Base-by-base conservation (phyloP, 495 filamentous ascomycete genomes). In the Aspergillus bertholletiae region DNA sequence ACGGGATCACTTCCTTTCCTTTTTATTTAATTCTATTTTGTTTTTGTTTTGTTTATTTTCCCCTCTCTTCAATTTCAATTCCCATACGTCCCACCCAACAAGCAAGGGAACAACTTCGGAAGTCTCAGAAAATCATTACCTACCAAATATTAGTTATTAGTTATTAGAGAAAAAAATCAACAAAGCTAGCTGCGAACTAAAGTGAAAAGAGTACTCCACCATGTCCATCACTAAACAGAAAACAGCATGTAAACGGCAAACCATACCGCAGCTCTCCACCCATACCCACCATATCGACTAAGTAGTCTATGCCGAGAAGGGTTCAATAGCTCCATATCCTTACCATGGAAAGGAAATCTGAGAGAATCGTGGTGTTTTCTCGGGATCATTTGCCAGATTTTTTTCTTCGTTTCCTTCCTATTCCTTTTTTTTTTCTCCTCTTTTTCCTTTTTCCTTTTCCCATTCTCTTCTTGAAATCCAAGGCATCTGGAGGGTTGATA, bases 241-340 rank as follows among this genome's bases (percentile, higher is more conserved):
- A 34, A 20, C 15, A 40, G 37, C 13, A 40, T 40, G 37, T 40
- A 18, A 40, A 40, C 15, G 15, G 18, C 18, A 40, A 17, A 32
- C 6, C n/a, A n/a, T n/a, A n/a, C n/a, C n/a, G 15, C 37, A 40
- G 13, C n/a, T 18, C n/a, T 40, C 37, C 37, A 40, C 37, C 2
- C 17, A 17, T 40, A 40, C 26, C 46, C 35, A 20, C 37, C 17
- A 9, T 30, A n/a, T n/a, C n/a, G n/a, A n/a, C n/a, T n/a, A n/a
- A n/a, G n/a, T n/a, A n/a, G n/a, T 30, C 37, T 18, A 18, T 43
- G 26, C 21, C 39, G 37, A 12, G 24, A 43, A 30, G 39, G 18
- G 50, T 53, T 53, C 37, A 40, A 35, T 52, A 49, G 28, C 30
- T 34, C 26, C 28, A 22, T 21, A 30, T n/a, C 18, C 3, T 43